Evolutionary conservation across 2,329 filamentous ascomycete species (phyloP).

Genomic region (Fusarium irregulare): DNA sequence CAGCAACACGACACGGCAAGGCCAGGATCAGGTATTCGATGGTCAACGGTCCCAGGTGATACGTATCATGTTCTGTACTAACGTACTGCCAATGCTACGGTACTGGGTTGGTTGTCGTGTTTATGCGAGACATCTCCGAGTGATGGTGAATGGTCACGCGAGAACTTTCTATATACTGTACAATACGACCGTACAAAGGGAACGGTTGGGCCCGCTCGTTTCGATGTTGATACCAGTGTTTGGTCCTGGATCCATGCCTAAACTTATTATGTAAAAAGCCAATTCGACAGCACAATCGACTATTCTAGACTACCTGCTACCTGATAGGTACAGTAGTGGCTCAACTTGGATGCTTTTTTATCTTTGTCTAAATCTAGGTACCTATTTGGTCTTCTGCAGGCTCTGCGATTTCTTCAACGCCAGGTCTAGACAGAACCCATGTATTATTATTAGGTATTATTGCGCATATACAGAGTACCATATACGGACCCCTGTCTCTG

Average conservation of each 20-base stretch:
- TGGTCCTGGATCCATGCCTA: not conserved
- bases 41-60: not conserved
- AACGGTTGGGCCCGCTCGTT: not conserved
- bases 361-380: not conserved
- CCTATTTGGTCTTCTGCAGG: not conserved
- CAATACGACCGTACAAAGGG: not conserved
- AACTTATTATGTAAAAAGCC: not conserved
- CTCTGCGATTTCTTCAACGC: not conserved
- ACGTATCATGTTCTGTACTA: not conserved
- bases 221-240: not conserved
- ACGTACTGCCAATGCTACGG: not conserved
- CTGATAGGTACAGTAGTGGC: not conserved
- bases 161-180: conserved; percentile 1
- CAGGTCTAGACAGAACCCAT: conserved; percentile 1
- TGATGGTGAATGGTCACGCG: conserved; percentile 4
- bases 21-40: not conserved
- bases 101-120: not conserved
- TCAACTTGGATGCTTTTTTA: not conserved
- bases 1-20: not conserved
- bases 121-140: conserved; percentile 9
- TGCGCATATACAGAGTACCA: conserved; percentile 12
- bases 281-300: not conserved
- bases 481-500: conserved; percentile 18
- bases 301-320: not conserved
- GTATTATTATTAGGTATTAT: not conserved